Percentiles rank a stretch among this genome's conserved stretches.
Evolutionary conservation across 768 basidiomycete species (phyloP).

Genomic region (Lactifluus piperatus): DNA sequence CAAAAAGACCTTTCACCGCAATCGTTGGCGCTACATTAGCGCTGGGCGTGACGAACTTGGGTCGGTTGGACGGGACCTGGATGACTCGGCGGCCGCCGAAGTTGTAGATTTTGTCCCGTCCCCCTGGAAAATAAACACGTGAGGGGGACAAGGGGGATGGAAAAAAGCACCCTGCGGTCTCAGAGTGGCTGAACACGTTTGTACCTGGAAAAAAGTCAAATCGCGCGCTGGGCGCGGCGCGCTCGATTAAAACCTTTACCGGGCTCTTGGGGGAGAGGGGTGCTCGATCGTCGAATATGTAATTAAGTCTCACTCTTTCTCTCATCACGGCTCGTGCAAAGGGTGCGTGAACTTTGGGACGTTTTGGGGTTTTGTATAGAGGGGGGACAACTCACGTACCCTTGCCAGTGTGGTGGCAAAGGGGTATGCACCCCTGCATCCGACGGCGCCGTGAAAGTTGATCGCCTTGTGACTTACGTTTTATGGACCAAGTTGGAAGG

Average conservation of each 20-base stretch:
- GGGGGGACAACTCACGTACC: neutral
- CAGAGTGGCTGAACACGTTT: constrained; percentile 11
- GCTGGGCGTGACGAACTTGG: too few relatives aligned
- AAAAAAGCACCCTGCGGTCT: neutral
- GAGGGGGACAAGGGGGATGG: too few relatives aligned
- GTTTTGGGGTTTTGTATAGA: neutral
- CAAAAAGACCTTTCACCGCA: too few relatives aligned
- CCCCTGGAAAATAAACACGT: neutral
- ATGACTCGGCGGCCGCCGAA: constrained; percentile 7
- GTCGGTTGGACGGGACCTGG: too few relatives aligned
- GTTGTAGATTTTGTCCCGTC: neutral
- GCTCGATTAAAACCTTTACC: neutral
- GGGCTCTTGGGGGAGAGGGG: neutral
- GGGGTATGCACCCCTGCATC: neutral
- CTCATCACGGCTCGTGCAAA: too few relatives aligned
- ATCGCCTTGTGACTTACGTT: neutral
- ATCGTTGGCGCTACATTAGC: too few relatives aligned
- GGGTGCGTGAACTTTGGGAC: too few relatives aligned
- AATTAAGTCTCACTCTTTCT: too few relatives aligned
- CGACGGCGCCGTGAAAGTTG: neutral
- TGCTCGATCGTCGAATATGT: too few relatives aligned
- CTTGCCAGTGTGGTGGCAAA: neutral
- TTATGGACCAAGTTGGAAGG: neutral
- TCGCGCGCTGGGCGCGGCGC: neutral
- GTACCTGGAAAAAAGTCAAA: neutral